A percentile compares a stretch with the other conserved stretches of the same genome.
Evolutionary conservation across 805 yeast genomes (phyloP).

Genomic region (Yarrowia osloensis): DNA sequence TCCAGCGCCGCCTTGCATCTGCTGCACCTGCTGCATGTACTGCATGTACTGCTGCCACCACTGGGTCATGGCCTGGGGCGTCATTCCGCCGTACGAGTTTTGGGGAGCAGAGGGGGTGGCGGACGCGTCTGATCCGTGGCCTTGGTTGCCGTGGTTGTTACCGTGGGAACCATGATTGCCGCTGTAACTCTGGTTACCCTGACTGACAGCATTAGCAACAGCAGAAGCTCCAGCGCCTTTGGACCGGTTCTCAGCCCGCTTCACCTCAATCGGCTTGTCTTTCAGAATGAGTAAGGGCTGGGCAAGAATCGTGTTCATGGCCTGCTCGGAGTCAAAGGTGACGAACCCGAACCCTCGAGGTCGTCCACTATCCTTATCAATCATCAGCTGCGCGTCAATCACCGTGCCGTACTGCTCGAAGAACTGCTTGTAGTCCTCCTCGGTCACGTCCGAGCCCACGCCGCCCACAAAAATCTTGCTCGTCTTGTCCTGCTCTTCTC

Average conservation of each 20-base stretch:
- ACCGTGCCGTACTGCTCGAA: constrained; percentile 87
- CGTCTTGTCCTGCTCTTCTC: constrained; percentile 94
- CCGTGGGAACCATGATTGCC: background rate
- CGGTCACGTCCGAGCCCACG: constrained; percentile 89
- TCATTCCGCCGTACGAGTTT: constrained; percentile 27
- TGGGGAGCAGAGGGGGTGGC: background rate
- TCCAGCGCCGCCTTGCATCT: background rate
- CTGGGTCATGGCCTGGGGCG: constrained; percentile 30
- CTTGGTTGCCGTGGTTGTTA: background rate
- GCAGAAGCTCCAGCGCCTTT: constrained; percentile 20
- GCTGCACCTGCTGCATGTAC: constrained; percentile 27
- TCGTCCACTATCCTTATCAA: constrained; percentile 94
- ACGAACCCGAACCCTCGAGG: constrained; percentile 97
- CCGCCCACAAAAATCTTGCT: constrained; percentile 98
- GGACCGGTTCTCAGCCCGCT: constrained; percentile 44
- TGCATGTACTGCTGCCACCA: constrained; percentile 31
- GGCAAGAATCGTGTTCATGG: constrained; percentile 84
- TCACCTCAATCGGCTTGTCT: constrained; percentile 61
- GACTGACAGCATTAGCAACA: background rate
- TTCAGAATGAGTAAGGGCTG: constrained; percentile 80
- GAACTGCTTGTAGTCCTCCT: constrained; percentile 81
- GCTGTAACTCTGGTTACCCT: background rate
- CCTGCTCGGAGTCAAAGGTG: constrained; percentile 91
- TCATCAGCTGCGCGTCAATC: constrained; percentile 94
- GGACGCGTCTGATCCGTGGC: background rate